Conservation (phyloP, 2,329 filamentous ascomycete species). For the Aspergillus intermedius region DNA sequence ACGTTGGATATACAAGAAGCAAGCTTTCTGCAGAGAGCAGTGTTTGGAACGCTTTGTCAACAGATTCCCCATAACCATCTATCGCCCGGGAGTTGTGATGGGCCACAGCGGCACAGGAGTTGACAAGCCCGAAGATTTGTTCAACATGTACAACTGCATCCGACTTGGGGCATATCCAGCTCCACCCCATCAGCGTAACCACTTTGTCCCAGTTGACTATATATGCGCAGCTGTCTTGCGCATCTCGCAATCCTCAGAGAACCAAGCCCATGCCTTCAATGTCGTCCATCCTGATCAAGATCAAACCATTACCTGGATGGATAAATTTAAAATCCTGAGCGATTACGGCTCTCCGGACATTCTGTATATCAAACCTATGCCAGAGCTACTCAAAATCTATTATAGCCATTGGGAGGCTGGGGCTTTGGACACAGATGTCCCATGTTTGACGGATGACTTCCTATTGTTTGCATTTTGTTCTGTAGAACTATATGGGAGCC, state of each 20-base stretch:
- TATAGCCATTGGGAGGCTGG: slow-evolving; percentile 3
- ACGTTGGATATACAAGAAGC: slow-evolving; percentile 15
- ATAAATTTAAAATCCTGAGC: neutral
- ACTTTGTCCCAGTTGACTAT: slow-evolving; percentile 14
- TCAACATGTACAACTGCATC: slow-evolving; percentile 11
- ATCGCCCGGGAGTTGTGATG: slow-evolving; percentile 13
- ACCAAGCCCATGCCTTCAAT: slow-evolving; percentile 14
- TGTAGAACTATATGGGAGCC: too few relatives aligned
- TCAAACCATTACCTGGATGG: too few relatives aligned
- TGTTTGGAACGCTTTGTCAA: slow-evolving; percentile 10
- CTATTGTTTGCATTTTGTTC: too few relatives aligned
- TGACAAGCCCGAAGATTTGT: slow-evolving; percentile 11
- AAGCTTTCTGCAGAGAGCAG: slow-evolving; percentile 15
- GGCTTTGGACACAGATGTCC: neutral
- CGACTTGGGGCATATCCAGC: slow-evolving; percentile 10
- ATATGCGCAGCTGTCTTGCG: slow-evolving; percentile 9
- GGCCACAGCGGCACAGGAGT: slow-evolving; percentile 12
- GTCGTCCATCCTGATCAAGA: slow-evolving; percentile 2
- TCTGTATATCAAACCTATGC: slow-evolving; percentile 1
- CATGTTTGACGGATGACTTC: too few relatives aligned
- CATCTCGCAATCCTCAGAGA: slow-evolving; percentile 5
- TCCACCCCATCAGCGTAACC: slow-evolving; percentile 4
- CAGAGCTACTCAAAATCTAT: slow-evolving; percentile 5
- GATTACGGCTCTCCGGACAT: neutral
- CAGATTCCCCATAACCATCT: slow-evolving; percentile 13